Evolutionary conservation across 331 rosid species (phyloP).

Genomic region (Stylosanthes scabra): DNA sequence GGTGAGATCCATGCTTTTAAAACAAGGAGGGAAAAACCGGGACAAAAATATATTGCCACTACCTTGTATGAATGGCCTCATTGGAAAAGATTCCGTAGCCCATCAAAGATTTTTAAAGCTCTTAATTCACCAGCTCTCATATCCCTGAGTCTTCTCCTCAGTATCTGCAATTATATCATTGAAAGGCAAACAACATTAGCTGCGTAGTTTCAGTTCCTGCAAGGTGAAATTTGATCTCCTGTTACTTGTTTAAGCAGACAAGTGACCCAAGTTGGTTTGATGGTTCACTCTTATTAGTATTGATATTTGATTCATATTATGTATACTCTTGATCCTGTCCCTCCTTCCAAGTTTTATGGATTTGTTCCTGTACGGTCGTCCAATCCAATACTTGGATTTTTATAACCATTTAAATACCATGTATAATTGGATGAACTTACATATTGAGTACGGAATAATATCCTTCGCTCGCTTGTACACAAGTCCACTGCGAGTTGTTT

Average conservation of each 20-base stretch:
- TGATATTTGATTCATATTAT: no score
- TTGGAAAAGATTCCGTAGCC: slow-evolving; percentile 70
- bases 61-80: slow-evolving; percentile 42
- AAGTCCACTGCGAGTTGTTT: slow-evolving; percentile 92
- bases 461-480: slow-evolving; percentile 80
- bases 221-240: no score
- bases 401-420: not conserved
- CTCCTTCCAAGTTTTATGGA: no score
- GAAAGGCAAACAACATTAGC: slow-evolving; percentile 10
- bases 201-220: no score
- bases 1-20: slow-evolving; percentile 1
- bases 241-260: no score
- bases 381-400: no score
- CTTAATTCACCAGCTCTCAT: slow-evolving; percentile 79
- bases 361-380: no score
- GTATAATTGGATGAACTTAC: slow-evolving; percentile 56
- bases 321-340: no score
- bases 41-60: slow-evolving; percentile 3
- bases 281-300: no score
- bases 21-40: slow-evolving; percentile 21
- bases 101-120: slow-evolving; percentile 75
- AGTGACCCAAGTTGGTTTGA: no score
- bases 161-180: slow-evolving; percentile 60
- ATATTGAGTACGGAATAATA: slow-evolving; percentile 86
- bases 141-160: slow-evolving; percentile 80